Evolutionary conservation across 352 stramenopile species (phyloP).

Genomic region (Phytophthora parvispora): DNA sequence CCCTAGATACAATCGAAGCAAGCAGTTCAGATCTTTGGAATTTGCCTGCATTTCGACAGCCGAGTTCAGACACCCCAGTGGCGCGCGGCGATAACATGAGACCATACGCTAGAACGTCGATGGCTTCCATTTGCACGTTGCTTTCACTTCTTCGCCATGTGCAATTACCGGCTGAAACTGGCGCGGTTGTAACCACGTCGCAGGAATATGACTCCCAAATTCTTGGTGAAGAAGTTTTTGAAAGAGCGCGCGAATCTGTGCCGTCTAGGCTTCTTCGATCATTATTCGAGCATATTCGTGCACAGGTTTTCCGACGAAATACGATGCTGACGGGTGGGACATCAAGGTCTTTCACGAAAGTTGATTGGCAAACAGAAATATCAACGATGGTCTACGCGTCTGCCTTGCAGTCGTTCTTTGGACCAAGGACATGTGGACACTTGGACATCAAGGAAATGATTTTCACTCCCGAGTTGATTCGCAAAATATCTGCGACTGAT

Average conservation of each 20-base stretch:
- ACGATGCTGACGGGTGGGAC: constrained; percentile 6
- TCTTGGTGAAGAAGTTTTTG: constrained; percentile 19
- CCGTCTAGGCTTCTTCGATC: constrained; percentile 42
- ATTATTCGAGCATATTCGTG: constrained; percentile 49
- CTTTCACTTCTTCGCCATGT: constrained; percentile 41
- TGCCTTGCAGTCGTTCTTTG: constrained; percentile 50
- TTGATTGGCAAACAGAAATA: constrained; percentile 43
- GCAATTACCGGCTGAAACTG: constrained; percentile 24
- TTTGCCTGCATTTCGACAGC: constrained; percentile 55
- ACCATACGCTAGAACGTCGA: constrained; percentile 39
- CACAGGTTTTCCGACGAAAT: constrained; percentile 36
- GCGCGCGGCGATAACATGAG: constrained; percentile 37
- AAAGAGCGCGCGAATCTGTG: constrained; percentile 16
- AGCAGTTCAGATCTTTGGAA: constrained; percentile 49
- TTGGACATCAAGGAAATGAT: constrained; percentile 15
- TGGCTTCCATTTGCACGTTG: constrained; percentile 43
- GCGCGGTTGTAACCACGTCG: not conserved
- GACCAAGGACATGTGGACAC: constrained; percentile 12
- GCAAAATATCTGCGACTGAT: constrained; percentile 40
- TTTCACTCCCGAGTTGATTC: constrained; percentile 47
- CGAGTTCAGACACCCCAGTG: constrained; percentile 22
- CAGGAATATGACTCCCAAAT: constrained; percentile 2
- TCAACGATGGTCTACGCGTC: constrained; percentile 48
- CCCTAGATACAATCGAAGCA: constrained; percentile 36
- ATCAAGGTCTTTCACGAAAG: constrained; percentile 35